A percentile compares a stretch with the other conserved stretches of the same genome.
These are phyloP conservation scores for Corchorus capsularis DNA, from an alignment of 345 rosid species.

Conservation along the genomic window DNA sequence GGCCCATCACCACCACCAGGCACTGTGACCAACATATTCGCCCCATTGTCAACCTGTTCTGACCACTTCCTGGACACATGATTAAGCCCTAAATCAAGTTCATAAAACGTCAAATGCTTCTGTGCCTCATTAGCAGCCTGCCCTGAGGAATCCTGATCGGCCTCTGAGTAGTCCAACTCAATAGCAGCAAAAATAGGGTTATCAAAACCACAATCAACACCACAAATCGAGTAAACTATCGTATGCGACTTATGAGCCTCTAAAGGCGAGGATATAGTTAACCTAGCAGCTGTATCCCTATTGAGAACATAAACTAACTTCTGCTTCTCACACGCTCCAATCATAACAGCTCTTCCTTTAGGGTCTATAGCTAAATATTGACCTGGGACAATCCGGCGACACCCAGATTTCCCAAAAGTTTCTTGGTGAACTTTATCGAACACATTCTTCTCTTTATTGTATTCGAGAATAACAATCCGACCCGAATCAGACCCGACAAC, in stretches of 20 bases:
- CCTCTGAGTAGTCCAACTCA: slow-evolving; percentile 95
- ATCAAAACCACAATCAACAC: slow-evolving; percentile 96
- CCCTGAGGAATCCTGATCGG: slow-evolving; percentile 90
- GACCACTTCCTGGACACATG: slow-evolving; percentile 99
- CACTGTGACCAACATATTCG: slow-evolving; percentile 93
- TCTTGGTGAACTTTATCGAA: slow-evolving; percentile 94
- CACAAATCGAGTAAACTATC: slow-evolving; percentile 76
- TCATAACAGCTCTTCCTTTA: slow-evolving; percentile 93
- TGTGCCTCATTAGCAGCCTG: slow-evolving; percentile 90
- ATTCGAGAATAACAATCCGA: slow-evolving; percentile 86
- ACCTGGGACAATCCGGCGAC: slow-evolving; percentile 92
- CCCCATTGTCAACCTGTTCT: slow-evolving; percentile 93
- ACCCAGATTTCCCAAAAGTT: slow-evolving; percentile 95
- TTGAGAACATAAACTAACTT: slow-evolving; percentile 92
- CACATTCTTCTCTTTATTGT: slow-evolving; percentile 79
- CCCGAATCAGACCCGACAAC: slow-evolving; percentile 99
- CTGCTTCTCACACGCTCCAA: slow-evolving; percentile 97
- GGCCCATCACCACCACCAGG: slow-evolving; percentile 99
- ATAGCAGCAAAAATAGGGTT: slow-evolving; percentile 91
- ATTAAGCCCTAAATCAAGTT: slow-evolving; percentile 93
- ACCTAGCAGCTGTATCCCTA: slow-evolving; percentile 90
- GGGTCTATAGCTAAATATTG: slow-evolving; percentile 94
- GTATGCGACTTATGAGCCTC: slow-evolving; percentile 98
- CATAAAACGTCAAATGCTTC: slow-evolving; percentile 91
- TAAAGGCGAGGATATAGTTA: slow-evolving; percentile 92